These are phyloP conservation scores for Penicillium hordei DNA, from an alignment of 2,329 filamentous ascomycete genomes.

Conservation along the genomic window DNA sequence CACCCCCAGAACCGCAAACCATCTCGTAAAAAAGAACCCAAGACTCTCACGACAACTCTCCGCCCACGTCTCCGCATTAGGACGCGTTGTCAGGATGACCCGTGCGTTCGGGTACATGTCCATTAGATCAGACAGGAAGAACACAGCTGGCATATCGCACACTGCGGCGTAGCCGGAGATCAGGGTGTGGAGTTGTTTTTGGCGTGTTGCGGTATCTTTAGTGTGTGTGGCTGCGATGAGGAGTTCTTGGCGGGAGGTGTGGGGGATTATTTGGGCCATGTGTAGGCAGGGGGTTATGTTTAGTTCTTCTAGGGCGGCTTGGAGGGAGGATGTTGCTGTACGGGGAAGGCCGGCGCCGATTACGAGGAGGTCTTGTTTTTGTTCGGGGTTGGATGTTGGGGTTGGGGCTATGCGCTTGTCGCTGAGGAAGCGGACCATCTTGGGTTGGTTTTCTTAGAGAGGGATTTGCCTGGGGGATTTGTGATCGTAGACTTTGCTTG, in stretches of 20 bases:
- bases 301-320: constrained; percentile 15
- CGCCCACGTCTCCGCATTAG: constrained; percentile 6
- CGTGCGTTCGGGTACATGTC: constrained; percentile 14
- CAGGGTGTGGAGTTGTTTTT: constrained; percentile 7
- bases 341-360: constrained; percentile 17
- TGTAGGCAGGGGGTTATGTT: constrained; percentile 12
- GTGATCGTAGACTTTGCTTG: neutral
- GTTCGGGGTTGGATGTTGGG: neutral
- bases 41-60: constrained; percentile 1
- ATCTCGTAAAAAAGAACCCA: constrained; percentile 4
- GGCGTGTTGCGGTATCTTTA: neutral
- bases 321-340: constrained; percentile 14
- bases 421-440: constrained; percentile 12
- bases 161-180: constrained; percentile 10
- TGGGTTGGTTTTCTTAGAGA: no score
- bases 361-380: neutral
- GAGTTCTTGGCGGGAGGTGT: constrained; percentile 2
- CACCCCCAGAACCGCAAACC: neutral
- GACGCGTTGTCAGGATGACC: constrained; percentile 3
- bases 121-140: constrained; percentile 10
- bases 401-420: constrained; percentile 5
- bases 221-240: constrained; percentile 5
- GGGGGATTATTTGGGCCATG: constrained; percentile 13
- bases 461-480: neutral
- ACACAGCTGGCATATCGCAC: constrained; percentile 10